Evolutionary conservation across 768 basidiomycete species (phyloP), one percentile per base, ranked within the genome.

Genomic region (Ramaria sp.): DNA sequence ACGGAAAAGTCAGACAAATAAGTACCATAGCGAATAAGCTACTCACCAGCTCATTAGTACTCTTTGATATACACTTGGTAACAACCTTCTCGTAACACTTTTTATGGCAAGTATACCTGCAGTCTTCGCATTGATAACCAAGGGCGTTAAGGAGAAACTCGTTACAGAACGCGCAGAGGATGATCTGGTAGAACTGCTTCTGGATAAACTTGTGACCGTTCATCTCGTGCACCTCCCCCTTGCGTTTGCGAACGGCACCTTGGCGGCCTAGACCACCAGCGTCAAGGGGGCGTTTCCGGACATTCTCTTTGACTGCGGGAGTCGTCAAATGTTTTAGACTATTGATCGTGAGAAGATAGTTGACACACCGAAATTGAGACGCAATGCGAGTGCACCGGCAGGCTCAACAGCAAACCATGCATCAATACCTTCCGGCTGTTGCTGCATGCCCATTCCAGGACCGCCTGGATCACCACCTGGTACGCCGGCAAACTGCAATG

Each of bases 71-170:
- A 75, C 96, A 99, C 71, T 98, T 99, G 4, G 96, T 99, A 63
- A 98, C 92, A 20, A 98, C 95, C 69, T 98, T 97, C 65, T 94
- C 90, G 67, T 94, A 95, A 68, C 96, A 99, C 68, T 95, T 95
- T 77, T 94, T 95, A 78, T 99, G 96, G 71, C 96, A 99, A 2
- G 91, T 92, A 70, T 98, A 99, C 60, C 92, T 86, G 70, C 96
- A 99, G 68, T 99, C 96, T 66, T 98, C 96, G 76, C 96, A 99
- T 72, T 97, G 95, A 71, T 93, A 96, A n/a, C 96, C 96, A 59
- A 87, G 77, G 1, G 92, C 95, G 60, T 98, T 97, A 69, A 97
- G 87, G 57, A 99, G 77, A 75, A 99, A 98, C 65, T 98, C 95
- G 72, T 82, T 86, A 74, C 96, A 99, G 71, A 96, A 91, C 3